Base-by-base conservation (phyloP, 176 grass and related monocot species). In the Rhynchospora breviuscula region DNA sequence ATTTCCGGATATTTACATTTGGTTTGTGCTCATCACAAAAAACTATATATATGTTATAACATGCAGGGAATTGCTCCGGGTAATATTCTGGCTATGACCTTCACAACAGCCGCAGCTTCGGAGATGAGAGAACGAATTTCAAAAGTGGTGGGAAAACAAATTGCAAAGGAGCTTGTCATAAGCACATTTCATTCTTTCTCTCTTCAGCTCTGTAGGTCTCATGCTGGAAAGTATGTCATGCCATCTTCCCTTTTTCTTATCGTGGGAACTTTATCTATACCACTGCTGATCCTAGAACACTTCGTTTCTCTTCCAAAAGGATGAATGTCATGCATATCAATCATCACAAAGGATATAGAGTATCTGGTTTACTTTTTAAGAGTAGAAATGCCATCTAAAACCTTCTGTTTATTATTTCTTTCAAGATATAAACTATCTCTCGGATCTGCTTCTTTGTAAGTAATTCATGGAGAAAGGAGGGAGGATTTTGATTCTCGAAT, bases 181-280 rank as follows among this genome's bases (percentile, higher is more conserved):
- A 98, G 92, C 85, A 98, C 92, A 75, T 98, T 98, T 70, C 92
- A 98, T 84, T 93, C 95, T 47, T 98, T 94, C 79, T 98, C 92
- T 89, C 90, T 98, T 87, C 92, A 94, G 87, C 89, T 94, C 49
- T 98, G 95, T 78, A 92, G 90, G 67, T 68, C 89, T n/a, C 89
- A 98, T 87, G 95, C 95, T 52, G 90, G 94, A 90, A 98, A 90
- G 92, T 97, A 92, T 73, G 90, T 29, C 12, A 71, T 43, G 18
- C 23, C 0, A 57, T 72, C 60, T 82, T 15, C n/a, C 74, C 25
- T 60, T 61, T 40, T 61, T 15, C 62, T 87, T 85, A 81, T 86
- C 46, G 22, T 51, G 21, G 46, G 45, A 14, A 8, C 21, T 48
- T 26, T 53, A 26, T 25, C 15, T 76, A 22, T 9, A 25, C 2